phyloP scores from a whole-genome alignment of 208 protist genomes.

The Leishmania tropica region DNA sequence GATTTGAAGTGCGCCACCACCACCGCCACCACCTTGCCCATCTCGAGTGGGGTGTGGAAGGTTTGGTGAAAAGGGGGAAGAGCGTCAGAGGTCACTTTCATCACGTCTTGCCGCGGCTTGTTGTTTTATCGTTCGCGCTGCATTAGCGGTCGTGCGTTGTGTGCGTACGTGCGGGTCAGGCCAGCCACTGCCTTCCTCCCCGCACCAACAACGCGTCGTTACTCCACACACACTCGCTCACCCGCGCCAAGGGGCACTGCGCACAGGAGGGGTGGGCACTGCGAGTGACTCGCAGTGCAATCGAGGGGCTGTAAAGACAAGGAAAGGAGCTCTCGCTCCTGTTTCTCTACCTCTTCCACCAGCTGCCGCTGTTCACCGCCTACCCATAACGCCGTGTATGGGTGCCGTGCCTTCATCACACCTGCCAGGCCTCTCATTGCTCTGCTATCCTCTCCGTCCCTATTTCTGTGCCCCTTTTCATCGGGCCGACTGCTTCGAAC shows the following conservation, averaged over 20 bases:
- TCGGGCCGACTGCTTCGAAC: background rate
- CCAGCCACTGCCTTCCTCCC: background rate
- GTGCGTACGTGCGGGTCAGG: background rate
- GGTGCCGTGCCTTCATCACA: background rate
- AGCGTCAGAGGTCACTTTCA: background rate
- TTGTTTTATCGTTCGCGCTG: background rate
- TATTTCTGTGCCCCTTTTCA: background rate
- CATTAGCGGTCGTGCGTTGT: background rate
- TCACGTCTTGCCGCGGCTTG: background rate
- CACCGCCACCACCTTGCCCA: background rate
- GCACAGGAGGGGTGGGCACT: background rate
- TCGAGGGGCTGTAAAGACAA: background rate
- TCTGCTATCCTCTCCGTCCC: background rate
- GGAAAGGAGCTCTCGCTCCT: background rate
- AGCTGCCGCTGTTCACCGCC: background rate
- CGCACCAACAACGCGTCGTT: background rate
- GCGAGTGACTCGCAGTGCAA: background rate
- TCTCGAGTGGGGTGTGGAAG: background rate
- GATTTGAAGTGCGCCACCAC: background rate
- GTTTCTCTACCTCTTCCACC: background rate
- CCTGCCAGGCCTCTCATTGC: background rate
- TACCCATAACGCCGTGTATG: background rate
- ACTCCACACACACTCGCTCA: background rate
- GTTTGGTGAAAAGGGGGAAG: background rate
- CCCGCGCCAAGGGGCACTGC: background rate